Evolutionary conservation across 306 rosid species (phyloP).

Genomic region (Trifolium pratense): DNA sequence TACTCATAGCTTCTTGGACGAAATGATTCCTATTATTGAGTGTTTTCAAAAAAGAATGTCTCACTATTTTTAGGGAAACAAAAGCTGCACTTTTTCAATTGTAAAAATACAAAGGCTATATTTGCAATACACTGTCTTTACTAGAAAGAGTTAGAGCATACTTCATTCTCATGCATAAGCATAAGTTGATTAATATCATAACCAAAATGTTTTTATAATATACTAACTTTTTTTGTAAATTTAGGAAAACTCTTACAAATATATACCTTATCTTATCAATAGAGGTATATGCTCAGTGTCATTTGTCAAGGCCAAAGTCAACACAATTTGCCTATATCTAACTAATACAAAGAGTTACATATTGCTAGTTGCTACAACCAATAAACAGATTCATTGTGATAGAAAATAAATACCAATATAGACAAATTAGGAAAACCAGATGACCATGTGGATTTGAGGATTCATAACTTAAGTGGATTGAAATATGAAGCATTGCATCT

Average conservation of each 20-base stretch:
- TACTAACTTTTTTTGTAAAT: not conserved
- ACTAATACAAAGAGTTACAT: too few species aligned
- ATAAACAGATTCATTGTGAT: too few species aligned
- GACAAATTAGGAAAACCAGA: too few species aligned
- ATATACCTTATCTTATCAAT: too few species aligned
- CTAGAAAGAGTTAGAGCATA: not conserved
- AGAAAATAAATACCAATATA: too few species aligned
- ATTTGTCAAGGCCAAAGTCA: too few species aligned
- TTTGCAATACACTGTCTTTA: not conserved
- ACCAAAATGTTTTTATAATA: not conserved
- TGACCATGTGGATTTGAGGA: too few species aligned
- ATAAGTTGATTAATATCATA: not conserved
- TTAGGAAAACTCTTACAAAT: not conserved
- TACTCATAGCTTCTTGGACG: not conserved
- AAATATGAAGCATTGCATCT: too few species aligned
- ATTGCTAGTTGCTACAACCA: too few species aligned
- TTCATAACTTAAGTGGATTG: too few species aligned
- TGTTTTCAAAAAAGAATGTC: not conserved
- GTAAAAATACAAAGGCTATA: not conserved
- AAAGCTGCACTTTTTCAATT: not conserved
- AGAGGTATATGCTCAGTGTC: too few species aligned
- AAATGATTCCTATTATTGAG: conserved; percentile 7
- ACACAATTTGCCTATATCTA: too few species aligned
- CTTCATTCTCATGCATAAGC: not conserved
- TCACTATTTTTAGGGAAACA: not conserved